Conservation (phyloP, 2,329 filamentous ascomycete species). For the Helotiales sp. region DNA sequence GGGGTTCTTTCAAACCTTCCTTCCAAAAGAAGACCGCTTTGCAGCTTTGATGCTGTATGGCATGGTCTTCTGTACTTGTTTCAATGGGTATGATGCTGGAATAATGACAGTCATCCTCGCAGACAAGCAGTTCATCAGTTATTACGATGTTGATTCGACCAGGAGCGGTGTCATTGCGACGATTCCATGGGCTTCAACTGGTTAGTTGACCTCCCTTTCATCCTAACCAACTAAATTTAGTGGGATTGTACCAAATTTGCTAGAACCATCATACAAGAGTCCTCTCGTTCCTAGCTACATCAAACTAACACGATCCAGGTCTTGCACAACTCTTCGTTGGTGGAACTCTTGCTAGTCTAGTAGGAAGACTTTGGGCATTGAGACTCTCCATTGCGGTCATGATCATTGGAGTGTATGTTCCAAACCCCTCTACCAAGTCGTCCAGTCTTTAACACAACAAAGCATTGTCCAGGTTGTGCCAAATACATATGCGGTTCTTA, state of each 20-base stretch:
- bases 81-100: conserved; percentile 50
- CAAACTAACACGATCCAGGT: conserved; percentile 26
- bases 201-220: conserved; percentile 30
- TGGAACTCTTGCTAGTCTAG: conserved; percentile 45
- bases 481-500: conserved; percentile 49
- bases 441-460: neutral
- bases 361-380: conserved; percentile 48
- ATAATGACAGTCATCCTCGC: conserved; percentile 52
- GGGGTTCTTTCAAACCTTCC: conserved; percentile 44
- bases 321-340: conserved; percentile 49
- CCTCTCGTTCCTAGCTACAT: neutral
- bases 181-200: conserved; percentile 50
- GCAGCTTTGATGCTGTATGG: conserved; percentile 45
- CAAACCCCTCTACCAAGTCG: too few relatives aligned
- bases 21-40: conserved; percentile 47
- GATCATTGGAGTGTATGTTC: conserved; percentile 46
- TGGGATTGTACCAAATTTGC: too few relatives aligned
- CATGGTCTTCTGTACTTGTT: conserved; percentile 48
- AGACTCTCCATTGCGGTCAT: conserved; percentile 47
- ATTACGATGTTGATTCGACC: conserved; percentile 46
- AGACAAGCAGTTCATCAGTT: conserved; percentile 48
- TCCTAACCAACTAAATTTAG: too few relatives aligned
- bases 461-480: conserved; percentile 49
- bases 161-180: conserved; percentile 47
- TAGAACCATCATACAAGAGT: too few relatives aligned